Evolutionary conservation across 164 flowering plant species (phyloP).

Genomic region (Magnolia sinica): DNA sequence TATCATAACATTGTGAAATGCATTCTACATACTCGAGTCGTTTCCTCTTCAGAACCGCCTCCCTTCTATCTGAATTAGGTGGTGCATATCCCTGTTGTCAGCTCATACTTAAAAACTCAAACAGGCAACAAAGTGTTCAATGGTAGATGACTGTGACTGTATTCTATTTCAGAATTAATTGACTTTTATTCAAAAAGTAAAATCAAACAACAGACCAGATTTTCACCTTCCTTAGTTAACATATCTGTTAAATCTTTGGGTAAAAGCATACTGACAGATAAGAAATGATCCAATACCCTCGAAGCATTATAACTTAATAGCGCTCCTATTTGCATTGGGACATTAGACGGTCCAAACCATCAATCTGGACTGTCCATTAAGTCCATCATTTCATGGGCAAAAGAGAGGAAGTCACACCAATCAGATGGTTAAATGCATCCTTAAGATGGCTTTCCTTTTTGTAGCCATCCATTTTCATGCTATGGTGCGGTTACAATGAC

Average conservation of each 20-base stretch:
- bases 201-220: not conserved
- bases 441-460: too few relatives aligned
- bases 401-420: too few relatives aligned
- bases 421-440: too few relatives aligned
- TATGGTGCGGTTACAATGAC: too few relatives aligned
- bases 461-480: too few relatives aligned
- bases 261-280: not conserved
- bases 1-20: constrained; percentile 85
- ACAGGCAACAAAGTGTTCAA: constrained; percentile 20
- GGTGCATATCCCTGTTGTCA: constrained; percentile 99
- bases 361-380: too few relatives aligned
- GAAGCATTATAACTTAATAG: too few relatives aligned
- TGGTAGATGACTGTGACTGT: not conserved
- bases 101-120: constrained; percentile 56
- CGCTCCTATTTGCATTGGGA: too few relatives aligned
- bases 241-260: not conserved
- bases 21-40: constrained; percentile 87
- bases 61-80: constrained; percentile 99
- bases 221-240: not conserved
- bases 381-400: too few relatives aligned
- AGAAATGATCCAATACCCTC: too few relatives aligned
- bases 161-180: not conserved
- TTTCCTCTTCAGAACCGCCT: constrained; percentile 81
- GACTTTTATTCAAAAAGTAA: not conserved
- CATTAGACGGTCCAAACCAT: too few relatives aligned